phyloP scores from a whole-genome alignment of 1,139 yeast genomes.

The Kodamaea plutei region DNA sequence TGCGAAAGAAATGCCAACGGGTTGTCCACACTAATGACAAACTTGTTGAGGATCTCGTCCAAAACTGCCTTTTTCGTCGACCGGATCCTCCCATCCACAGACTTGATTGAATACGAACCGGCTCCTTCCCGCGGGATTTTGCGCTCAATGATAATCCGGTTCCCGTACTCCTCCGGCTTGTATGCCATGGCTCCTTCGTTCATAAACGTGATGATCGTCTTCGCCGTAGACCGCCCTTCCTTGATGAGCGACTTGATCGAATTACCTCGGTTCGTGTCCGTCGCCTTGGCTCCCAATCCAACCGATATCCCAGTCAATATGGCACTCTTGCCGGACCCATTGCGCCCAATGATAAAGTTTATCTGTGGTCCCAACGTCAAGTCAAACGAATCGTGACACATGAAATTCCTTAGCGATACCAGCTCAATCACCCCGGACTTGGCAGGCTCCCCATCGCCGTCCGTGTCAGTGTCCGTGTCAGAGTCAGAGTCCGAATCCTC shows the following conservation, averaged over 20 bases:
- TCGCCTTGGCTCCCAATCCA: slow-evolving; percentile 91
- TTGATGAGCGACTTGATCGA: slow-evolving; percentile 67
- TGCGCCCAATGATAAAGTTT: slow-evolving; percentile 88
- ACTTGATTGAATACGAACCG: slow-evolving; percentile 49
- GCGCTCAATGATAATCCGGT: slow-evolving; percentile 66
- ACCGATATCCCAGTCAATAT: slow-evolving; percentile 85
- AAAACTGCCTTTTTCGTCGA: slow-evolving; percentile 62
- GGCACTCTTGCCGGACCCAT: slow-evolving; percentile 96
- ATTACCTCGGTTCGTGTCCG: slow-evolving; percentile 83
- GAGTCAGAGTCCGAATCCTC: slow-evolving; percentile 4
- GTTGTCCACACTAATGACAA: slow-evolving; percentile 79
- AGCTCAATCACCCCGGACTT: slow-evolving; percentile 55
- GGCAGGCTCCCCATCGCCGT: slow-evolving; percentile 29
- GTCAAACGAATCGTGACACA: slow-evolving; percentile 81
- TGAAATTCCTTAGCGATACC: slow-evolving; percentile 61
- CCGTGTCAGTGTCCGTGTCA: slow-evolving; percentile 9
- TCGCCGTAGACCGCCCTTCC: slow-evolving; percentile 68
- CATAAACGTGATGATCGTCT: slow-evolving; percentile 53
- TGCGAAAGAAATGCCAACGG: slow-evolving; percentile 93
- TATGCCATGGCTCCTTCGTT: slow-evolving; percentile 67
- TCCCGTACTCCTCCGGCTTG: slow-evolving; percentile 62
- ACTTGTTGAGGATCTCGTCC: slow-evolving; percentile 63
- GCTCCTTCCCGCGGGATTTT: slow-evolving; percentile 52
- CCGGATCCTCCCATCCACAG: slow-evolving; percentile 47
- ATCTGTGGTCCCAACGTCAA: slow-evolving; percentile 76